phyloP scores from a whole-genome alignment of 805 yeast species.

The Saccharomycopsis sp. region DNA sequence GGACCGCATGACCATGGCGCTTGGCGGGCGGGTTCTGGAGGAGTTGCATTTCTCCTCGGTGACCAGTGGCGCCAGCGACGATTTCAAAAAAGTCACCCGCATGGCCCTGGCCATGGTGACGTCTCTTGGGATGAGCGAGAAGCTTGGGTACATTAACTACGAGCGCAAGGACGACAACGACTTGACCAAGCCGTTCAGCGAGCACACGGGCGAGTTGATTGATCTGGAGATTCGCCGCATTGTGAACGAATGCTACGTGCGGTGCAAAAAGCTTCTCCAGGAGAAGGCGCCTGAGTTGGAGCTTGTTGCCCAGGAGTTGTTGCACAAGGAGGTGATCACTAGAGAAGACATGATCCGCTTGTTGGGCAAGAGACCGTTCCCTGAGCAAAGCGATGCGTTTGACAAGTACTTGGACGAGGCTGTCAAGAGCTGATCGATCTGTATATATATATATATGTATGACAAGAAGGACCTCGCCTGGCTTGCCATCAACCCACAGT shows the following conservation, averaged over 20 bases:
- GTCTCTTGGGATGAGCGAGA: conserved; percentile 78
- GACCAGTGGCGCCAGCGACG: conserved; percentile 89
- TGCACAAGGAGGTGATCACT: conserved; percentile 81
- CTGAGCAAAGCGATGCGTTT: conserved; percentile 84
- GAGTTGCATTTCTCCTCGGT: conserved; percentile 81
- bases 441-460: too few species aligned
- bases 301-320: conserved; percentile 77
- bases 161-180: conserved; percentile 61
- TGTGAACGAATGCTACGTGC: conserved; percentile 62
- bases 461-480: too few species aligned
- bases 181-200: conserved; percentile 81
- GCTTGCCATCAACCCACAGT: too few species aligned
- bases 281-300: conserved; percentile 72
- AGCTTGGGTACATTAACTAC: conserved; percentile 60
- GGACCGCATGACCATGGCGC: conserved; percentile 88
- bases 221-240: conserved; percentile 78
- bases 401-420: conserved; percentile 55
- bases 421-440: too few species aligned
- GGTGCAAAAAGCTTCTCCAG: conserved; percentile 58
- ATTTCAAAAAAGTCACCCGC: conserved; percentile 81
- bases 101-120: conserved; percentile 89
- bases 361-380: conserved; percentile 86
- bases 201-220: conserved; percentile 69
- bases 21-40: conserved; percentile 90
- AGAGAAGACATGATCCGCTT: conserved; percentile 89